Conservation (phyloP, 495 filamentous ascomycete genomes). For the Hypoxylon lenormandii region DNA sequence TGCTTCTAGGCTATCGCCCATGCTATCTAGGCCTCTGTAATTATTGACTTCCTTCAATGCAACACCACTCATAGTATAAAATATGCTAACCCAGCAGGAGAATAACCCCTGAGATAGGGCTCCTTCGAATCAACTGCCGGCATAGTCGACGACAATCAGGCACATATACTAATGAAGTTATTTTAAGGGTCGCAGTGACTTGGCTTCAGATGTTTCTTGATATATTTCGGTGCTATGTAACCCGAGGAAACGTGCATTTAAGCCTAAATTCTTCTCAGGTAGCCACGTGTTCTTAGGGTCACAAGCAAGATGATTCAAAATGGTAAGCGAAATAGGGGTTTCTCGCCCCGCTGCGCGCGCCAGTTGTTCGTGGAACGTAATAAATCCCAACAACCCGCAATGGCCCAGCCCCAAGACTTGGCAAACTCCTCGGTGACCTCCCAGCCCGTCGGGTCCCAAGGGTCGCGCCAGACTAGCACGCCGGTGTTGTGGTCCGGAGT, state of each 20-base stretch:
- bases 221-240: slow-evolving; percentile 1
- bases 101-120: too few relatives aligned
- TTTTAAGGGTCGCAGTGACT: too few relatives aligned
- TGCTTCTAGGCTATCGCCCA: too few relatives aligned
- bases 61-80: too few relatives aligned
- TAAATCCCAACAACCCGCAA: slow-evolving; percentile 45
- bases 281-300: too few relatives aligned
- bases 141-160: too few relatives aligned
- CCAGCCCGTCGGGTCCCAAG: slow-evolving; percentile 51
- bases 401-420: slow-evolving; percentile 50
- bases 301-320: neutral
- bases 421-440: slow-evolving; percentile 51
- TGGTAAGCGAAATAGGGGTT: slow-evolving; percentile 7
- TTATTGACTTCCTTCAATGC: too few relatives aligned
- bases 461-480: slow-evolving; percentile 51
- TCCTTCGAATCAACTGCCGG: too few relatives aligned
- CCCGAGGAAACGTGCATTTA: neutral
- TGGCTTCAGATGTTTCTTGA: neutral
- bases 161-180: too few relatives aligned
- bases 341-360: slow-evolving; percentile 39
- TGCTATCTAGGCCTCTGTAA: neutral
- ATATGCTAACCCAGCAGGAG: too few relatives aligned
- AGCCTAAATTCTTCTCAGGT: slow-evolving; percentile 1
- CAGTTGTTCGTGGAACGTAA: slow-evolving; percentile 46
- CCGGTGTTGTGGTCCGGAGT: slow-evolving; percentile 16